Evolutionary conservation across 129 eudicot species (phyloP).

Genomic region (Centaurea solstitialis): DNA sequence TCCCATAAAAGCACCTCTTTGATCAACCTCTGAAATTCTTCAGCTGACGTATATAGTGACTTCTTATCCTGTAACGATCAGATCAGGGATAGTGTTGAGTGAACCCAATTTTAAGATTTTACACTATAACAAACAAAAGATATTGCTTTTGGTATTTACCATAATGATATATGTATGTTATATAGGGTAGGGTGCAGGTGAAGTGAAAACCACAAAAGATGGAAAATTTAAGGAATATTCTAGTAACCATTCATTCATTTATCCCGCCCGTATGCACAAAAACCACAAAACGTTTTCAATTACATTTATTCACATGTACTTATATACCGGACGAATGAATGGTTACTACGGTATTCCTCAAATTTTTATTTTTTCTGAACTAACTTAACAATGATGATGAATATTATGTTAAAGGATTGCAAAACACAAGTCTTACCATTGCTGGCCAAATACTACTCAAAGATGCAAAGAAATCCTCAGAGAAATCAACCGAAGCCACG

Average conservation of each 20-base stretch:
- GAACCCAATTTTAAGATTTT: not conserved
- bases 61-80: slow-evolving; percentile 52
- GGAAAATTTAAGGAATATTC: not conserved
- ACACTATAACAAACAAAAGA: not conserved
- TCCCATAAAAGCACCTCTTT: slow-evolving; percentile 94
- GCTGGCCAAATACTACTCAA: slow-evolving; percentile 63
- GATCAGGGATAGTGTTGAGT: not conserved
- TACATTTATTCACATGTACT: too few relatives aligned
- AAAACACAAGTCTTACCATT: slow-evolving; percentile 40
- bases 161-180: too few relatives aligned
- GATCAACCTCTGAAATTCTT: slow-evolving; percentile 64
- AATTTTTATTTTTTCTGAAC: too few relatives aligned
- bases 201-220: too few relatives aligned
- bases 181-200: too few relatives aligned
- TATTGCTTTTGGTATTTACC: too few relatives aligned
- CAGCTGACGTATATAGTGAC: slow-evolving; percentile 66
- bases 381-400: not conserved
- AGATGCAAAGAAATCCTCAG: slow-evolving; percentile 51
- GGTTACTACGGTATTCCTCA: too few relatives aligned
- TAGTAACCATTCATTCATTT: too few relatives aligned
- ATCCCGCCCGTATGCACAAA: too few relatives aligned
- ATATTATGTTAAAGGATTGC: not conserved
- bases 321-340: too few relatives aligned
- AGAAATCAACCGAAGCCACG: slow-evolving; percentile 67
- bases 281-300: too few relatives aligned